Evolutionary conservation across 23 red algal genomes (phyloP), one percentile per base, ranked within the genome.

Genomic region (Gracilariopsis chorda): DNA sequence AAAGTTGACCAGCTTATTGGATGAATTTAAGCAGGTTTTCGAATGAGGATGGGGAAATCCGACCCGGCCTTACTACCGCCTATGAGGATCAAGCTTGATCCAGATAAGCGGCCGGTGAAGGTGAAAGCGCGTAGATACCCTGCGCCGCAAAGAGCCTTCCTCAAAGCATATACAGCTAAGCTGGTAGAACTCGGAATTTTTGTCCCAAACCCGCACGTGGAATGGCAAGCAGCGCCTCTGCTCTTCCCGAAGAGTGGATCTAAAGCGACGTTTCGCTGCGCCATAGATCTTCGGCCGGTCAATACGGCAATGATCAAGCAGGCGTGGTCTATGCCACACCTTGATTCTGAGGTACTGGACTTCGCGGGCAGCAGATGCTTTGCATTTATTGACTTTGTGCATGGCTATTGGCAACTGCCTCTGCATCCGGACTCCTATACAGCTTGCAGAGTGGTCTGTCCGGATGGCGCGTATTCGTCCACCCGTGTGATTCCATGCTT

Each of bases 81-180:
- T 10, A 77, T 79, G 70, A 56, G 32, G 70, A 68, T 78, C 53
- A 78, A 78, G 29, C 42, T 79, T 4, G 47, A 90, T 48, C 86
- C 71, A 12, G 25, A 80, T 34, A 78, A 67, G 51, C 35, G 4
- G 70, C 86, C 86, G 58, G 73, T 90, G 14, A 62, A 70, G 60
- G 61, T 55, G 4, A 90, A 90, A 49, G 52, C 56, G 69, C 86
- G 86, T 10, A 40, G 86, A 17, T 90, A 90, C 53, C 86, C 86
- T 29, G 68, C 84, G 48, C 21, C 44, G n/a, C 40, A 73, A 48
- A 2, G 48, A 8, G 80, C 52, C 5, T 88, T 90, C 34, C 39
- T 77, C 4, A 90, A 58, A 28, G 73, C 69, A 24, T 90, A 90
- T 78, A 68, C 37, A 12, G 58, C 40, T 48, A 59, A 79, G 58